Evolutionary conservation across 2,329 filamentous ascomycete genomes (phyloP).

Genomic region (Claviceps lovelessii): DNA sequence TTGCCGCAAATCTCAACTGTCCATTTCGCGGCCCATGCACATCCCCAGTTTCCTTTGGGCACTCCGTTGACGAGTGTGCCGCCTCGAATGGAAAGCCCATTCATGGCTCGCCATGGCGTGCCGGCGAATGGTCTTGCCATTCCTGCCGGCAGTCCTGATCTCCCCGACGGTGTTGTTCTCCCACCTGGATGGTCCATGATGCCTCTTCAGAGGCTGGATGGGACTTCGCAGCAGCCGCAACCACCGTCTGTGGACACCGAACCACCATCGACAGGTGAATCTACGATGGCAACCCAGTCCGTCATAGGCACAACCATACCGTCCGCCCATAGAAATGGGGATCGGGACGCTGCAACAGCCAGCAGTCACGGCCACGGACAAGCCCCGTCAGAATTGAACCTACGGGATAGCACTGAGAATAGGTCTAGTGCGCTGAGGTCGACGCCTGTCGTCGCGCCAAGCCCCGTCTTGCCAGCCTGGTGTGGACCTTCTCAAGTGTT

Average conservation of each 20-base stretch:
- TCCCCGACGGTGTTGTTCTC: conserved; percentile 49
- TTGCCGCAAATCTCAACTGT: conserved; percentile 6
- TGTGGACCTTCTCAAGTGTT: conserved; percentile 36
- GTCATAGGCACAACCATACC: background rate
- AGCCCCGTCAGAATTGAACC: background rate
- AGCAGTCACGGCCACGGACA: background rate
- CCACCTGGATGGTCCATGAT: conserved; percentile 52
- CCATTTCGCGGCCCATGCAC: conserved; percentile 9
- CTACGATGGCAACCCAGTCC: conserved; percentile 4
- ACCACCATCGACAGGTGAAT: conserved; percentile 8
- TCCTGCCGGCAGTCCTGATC: conserved; percentile 43
- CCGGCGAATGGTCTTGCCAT: conserved; percentile 34
- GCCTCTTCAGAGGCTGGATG: conserved; percentile 42
- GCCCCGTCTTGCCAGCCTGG: conserved; percentile 36
- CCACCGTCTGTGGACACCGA: conserved; percentile 5
- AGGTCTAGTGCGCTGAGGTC: conserved; percentile 8
- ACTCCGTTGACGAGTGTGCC: conserved; percentile 14
- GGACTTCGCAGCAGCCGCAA: conserved; percentile 12
- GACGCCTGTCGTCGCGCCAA: conserved; percentile 30
- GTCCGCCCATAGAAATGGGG: background rate
- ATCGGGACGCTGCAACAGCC: background rate
- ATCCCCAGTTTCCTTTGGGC: conserved; percentile 9
- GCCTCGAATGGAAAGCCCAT: conserved; percentile 25
- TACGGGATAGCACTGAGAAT: background rate
- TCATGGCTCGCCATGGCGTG: conserved; percentile 34